These are phyloP conservation scores for Pythium graminicola DNA, from an alignment of 352 stramenopile species.

Conservation along the genomic window DNA sequence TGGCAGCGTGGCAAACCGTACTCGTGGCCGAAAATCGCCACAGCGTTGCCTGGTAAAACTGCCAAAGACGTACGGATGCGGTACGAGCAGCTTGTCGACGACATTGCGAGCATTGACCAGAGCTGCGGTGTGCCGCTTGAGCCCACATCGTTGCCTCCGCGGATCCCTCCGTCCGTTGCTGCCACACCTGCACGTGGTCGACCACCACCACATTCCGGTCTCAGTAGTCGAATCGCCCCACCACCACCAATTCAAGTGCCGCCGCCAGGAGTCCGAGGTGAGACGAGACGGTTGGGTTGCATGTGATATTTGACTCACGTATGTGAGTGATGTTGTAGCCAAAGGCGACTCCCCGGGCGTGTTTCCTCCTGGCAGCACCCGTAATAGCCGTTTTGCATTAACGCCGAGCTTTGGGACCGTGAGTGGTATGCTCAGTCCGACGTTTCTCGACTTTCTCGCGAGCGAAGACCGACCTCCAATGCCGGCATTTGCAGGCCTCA, in stretches of 20 bases:
- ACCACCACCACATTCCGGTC: constrained; percentile 10
- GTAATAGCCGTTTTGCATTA: constrained; percentile 11
- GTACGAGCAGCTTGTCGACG: constrained; percentile 73
- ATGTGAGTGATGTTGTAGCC: not conserved
- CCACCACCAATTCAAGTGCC: constrained; percentile 62
- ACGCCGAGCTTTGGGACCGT: constrained; percentile 19
- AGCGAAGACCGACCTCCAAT: constrained; percentile 52
- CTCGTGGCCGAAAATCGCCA: constrained; percentile 74
- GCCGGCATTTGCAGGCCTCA: constrained; percentile 24
- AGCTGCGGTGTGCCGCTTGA: not conserved
- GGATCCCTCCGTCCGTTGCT: not conserved
- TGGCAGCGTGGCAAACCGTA: constrained; percentile 59
- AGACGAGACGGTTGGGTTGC: not conserved
- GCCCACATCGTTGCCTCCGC: constrained; percentile 2
- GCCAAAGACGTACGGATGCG: constrained; percentile 60
- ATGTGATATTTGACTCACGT: not conserved
- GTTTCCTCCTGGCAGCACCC: constrained; percentile 13
- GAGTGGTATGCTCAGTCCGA: constrained; percentile 61
- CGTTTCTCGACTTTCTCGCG: constrained; percentile 68
- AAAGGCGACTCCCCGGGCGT: constrained; percentile 24
- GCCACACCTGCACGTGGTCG: not conserved
- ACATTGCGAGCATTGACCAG: constrained; percentile 63
- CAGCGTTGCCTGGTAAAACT: constrained; percentile 57
- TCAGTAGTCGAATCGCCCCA: constrained; percentile 50
- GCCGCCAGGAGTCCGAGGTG: not conserved